Evolutionary conservation across 345 rosid genomes (phyloP), one percentile per base, ranked within the genome.

Genomic region (Pistacia vera): DNA sequence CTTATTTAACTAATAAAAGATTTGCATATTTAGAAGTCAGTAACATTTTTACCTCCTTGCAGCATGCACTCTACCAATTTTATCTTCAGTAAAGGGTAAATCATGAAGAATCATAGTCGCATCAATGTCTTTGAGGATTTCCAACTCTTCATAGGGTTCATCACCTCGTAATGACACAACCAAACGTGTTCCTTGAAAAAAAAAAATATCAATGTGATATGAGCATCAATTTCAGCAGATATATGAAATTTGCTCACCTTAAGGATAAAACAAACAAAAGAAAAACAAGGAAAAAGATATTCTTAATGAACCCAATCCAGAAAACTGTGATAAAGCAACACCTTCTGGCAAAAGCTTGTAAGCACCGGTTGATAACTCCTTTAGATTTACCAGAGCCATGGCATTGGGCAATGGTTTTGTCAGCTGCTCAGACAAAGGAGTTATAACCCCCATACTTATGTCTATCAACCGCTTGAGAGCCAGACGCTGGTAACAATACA

Each of bases 291-390:
- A 71, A 66, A 77, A 71, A 16, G 4, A n/a, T 49, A 36, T 54
- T 14, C 7, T 56, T 13, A n/a, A 51, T 8, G 20, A 13, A 78
- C 36, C 71, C 51, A 13, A 60, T 41, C 46, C 13, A 0, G 60
- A 75, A 70, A 67, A 36, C 65, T 52, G 71, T 56, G 12, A 35
- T 8, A 76, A 80, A 76, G 77, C 65, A n/a, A 70, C 73, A 96
- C 99, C 99, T 92, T 91, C 94, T 44, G 98, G 98, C 87, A 96
- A 85, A 83, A 96, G 98, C 88, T 91, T 96, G 90, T 86, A 83
- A 84, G 95, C 99, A 57, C 98, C 93, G 41, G 92, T 88, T 76
- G 94, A 81, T 77, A 93, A 78, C 80, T 96, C 99, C 85, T 92
- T 93, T 55, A 92, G 95, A 82, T 90, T 93, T 76, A 93, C 97